Conservation (phyloP, 2,329 filamentous ascomycete genomes). For the Arthrobotrys conoides region DNA sequence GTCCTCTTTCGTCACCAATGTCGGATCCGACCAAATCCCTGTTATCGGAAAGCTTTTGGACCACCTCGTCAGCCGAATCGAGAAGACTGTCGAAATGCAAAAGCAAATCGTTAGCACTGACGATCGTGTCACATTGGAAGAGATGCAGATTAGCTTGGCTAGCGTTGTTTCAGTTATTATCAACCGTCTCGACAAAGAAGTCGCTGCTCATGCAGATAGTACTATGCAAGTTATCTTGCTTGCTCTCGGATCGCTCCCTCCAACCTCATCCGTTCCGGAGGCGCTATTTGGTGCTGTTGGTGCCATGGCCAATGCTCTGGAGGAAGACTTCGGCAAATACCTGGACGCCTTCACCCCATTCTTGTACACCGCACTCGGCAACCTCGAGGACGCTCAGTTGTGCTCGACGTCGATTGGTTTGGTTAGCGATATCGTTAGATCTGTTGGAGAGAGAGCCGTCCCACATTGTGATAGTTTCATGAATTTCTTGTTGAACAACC, state of each 20-base stretch:
- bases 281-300: slow-evolving; percentile 93
- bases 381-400: slow-evolving; percentile 93
- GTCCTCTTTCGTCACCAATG: slow-evolving; percentile 91
- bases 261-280: slow-evolving; percentile 94
- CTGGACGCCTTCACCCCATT: slow-evolving; percentile 96
- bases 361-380: slow-evolving; percentile 92
- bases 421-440: slow-evolving; percentile 95
- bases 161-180: slow-evolving; percentile 94
- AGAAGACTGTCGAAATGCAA: slow-evolving; percentile 90
- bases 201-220: slow-evolving; percentile 88
- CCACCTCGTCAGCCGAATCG: slow-evolving; percentile 89
- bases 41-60: slow-evolving; percentile 86
- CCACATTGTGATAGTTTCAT: slow-evolving; percentile 98
- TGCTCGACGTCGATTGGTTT: slow-evolving; percentile 98
- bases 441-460: slow-evolving; percentile 88
- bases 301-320: slow-evolving; percentile 89
- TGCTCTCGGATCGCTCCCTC: slow-evolving; percentile 80
- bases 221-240: slow-evolving; percentile 93
- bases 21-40: slow-evolving; percentile 85
- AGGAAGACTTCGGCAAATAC: slow-evolving; percentile 95
- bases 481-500: slow-evolving; percentile 95
- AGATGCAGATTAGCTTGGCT: slow-evolving; percentile 96
- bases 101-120: slow-evolving; percentile 95
- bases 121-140: slow-evolving; percentile 93
- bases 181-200: slow-evolving; percentile 89